Evolutionary conservation across 2,329 filamentous ascomycete genomes (phyloP).

Genomic region (Monosporascus sp.): DNA sequence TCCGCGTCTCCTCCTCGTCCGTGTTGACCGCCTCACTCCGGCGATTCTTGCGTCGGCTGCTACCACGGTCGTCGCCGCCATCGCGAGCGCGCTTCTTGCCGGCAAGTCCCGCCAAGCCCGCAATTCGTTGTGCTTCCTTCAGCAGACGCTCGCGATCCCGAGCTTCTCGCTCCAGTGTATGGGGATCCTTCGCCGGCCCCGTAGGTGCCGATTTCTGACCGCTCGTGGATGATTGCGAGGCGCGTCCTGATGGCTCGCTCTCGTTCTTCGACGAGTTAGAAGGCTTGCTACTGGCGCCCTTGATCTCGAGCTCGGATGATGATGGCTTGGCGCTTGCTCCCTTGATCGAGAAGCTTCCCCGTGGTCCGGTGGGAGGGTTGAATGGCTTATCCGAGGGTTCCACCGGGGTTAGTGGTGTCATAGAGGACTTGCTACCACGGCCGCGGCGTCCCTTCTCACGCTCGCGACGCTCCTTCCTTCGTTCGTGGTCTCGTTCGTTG

Average conservation of each 20-base stretch:
- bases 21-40: constrained; percentile 41
- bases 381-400: constrained; percentile 32
- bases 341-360: constrained; percentile 25
- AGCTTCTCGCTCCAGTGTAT: constrained; percentile 64
- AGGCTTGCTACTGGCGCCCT: constrained; percentile 24
- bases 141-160: constrained; percentile 60
- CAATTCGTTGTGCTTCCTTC: constrained; percentile 63
- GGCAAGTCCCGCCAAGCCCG: constrained; percentile 42
- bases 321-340: constrained; percentile 15
- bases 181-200: constrained; percentile 44
- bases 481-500: constrained; percentile 29
- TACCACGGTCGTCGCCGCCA: constrained; percentile 34
- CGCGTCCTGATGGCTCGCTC: constrained; percentile 28
- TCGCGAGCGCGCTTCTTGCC: constrained; percentile 44
- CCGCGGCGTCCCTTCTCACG: constrained; percentile 28
- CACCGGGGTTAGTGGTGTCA: constrained; percentile 24
- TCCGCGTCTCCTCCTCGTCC: constrained; percentile 47
- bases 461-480: constrained; percentile 19
- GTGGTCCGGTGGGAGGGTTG: constrained; percentile 37
- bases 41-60: constrained; percentile 40
- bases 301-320: constrained; percentile 31
- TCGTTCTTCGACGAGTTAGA: constrained; percentile 20
- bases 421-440: constrained; percentile 29
- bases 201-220: constrained; percentile 15
- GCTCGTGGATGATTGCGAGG: constrained; percentile 28